Base-by-base conservation (phyloP, 2,329 filamentous ascomycete species). In the Sclerotinia sclerotiorum region DNA sequence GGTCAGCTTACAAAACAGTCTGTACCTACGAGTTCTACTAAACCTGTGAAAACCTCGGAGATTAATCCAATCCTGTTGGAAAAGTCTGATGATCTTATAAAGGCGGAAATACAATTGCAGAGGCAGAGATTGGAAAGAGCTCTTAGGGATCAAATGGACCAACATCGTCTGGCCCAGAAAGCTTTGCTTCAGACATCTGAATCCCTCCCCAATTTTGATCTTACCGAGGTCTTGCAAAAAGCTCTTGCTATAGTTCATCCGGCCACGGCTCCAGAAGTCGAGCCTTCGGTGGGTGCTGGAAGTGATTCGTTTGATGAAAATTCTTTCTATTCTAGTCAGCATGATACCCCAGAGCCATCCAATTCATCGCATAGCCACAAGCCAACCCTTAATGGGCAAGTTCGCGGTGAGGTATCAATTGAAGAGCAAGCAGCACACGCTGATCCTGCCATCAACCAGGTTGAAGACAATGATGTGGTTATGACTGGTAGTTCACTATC, bases 241-340 rank as follows among this genome's bases (percentile, higher is more conserved):
- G 91, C 90, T 60, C 82, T 90, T 77, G 85, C 88, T 72, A 82
- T 92, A 74, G 91, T 93, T 77, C 83, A 89, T 73, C 86, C 90
- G 75, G 84, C 86, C 76, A 82, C 84, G 72, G 80, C 86, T 75
- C 80, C 84, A 78, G 83, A 84, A 73, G 82, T 83, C 83, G 85
- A 87, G 81, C 83, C 83, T 74, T 83, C 80, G 73, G 75, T 80
- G 79, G 80, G 78, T 80, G 87, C 88, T 78, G 84, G 86, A 77
- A 91, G 85, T 84, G 92, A 94, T 79, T 95, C 92, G 48, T 92
- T 93, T 81, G 93, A 97, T 80, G 90, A 96, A 78, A 93, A 96
- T 77, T 95, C 93, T 52, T 97, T 97, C 80, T 97, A 98, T 83
- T 97, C 94, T 73, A 97, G 94, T 81, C 92, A 90, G 81, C 90